Evolutionary conservation across 2,329 filamentous ascomycete species (phyloP).

Genomic region (Aotearoamyces nothofagi): DNA sequence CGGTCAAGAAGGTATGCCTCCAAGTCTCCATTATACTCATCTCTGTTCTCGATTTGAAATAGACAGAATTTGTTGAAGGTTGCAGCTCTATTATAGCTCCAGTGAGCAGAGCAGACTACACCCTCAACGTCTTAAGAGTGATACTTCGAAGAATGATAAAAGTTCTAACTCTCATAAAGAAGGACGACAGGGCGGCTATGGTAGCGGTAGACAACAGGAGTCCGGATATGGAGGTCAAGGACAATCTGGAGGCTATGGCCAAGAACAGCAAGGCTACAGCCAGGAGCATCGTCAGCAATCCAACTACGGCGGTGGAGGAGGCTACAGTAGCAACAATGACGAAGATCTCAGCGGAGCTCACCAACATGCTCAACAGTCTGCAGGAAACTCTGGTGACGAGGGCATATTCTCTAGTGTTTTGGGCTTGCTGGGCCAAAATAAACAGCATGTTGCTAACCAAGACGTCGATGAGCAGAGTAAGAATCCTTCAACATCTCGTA

Average conservation of each 20-base stretch:
- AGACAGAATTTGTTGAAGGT: slow-evolving; percentile 53
- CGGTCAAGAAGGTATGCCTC: slow-evolving; percentile 24
- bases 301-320: slow-evolving; percentile 13
- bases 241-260: slow-evolving; percentile 2
- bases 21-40: slow-evolving; percentile 41
- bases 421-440: slow-evolving; percentile 35
- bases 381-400: slow-evolving; percentile 30
- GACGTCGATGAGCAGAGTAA: slow-evolving; percentile 40
- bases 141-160: slow-evolving; percentile 30
- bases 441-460: slow-evolving; percentile 30
- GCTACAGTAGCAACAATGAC: slow-evolving; percentile 21
- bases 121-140: slow-evolving; percentile 48
- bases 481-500: neutral
- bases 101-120: slow-evolving; percentile 39
- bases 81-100: slow-evolving; percentile 44
- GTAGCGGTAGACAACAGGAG: slow-evolving; percentile 4
- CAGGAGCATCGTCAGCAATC: neutral
- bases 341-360: slow-evolving; percentile 38
- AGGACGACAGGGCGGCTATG: slow-evolving; percentile 3
- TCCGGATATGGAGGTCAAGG: slow-evolving; percentile 6
- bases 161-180: slow-evolving; percentile 21
- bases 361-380: slow-evolving; percentile 36
- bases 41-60: slow-evolving; percentile 42
- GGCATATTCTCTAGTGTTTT: slow-evolving; percentile 40
- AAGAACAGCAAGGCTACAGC: slow-evolving; percentile 5